These are phyloP conservation scores for Bremia lactucae DNA, from an alignment of 352 stramenopile species.

Conservation along the genomic window DNA sequence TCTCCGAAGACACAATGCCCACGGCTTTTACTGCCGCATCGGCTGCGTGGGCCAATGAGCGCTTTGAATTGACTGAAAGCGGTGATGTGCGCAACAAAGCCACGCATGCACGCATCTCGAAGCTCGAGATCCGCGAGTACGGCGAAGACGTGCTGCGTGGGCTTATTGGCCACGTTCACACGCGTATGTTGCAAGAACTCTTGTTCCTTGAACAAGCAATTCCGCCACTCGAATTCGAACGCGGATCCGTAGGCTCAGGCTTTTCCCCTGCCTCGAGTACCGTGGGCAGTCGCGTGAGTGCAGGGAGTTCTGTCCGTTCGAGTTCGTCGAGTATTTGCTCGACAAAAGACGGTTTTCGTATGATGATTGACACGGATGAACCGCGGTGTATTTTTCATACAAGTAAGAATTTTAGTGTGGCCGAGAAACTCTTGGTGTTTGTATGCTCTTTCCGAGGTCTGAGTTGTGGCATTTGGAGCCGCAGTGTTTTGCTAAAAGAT, in stretches of 20 bases:
- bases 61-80: constrained; percentile 44
- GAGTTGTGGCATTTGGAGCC: constrained; percentile 84
- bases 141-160: constrained; percentile 58
- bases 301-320: constrained; percentile 35
- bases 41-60: constrained; percentile 39
- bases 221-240: constrained; percentile 51
- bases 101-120: constrained; percentile 45
- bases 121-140: constrained; percentile 55
- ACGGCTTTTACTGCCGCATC: constrained; percentile 27
- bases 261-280: constrained; percentile 33
- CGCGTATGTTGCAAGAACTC: constrained; percentile 70
- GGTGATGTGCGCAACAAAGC: constrained; percentile 43
- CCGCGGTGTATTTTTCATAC: constrained; percentile 77
- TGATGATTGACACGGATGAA: constrained; percentile 73
- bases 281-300: constrained; percentile 15
- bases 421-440: constrained; percentile 73
- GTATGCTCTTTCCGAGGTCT: constrained; percentile 69
- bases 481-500: constrained; percentile 70
- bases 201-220: constrained; percentile 74
- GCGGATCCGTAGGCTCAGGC: constrained; percentile 33
- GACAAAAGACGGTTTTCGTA: constrained; percentile 67
- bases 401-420: constrained; percentile 59
- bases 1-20: constrained; percentile 53
- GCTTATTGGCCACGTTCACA: constrained; percentile 69
- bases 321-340: constrained; percentile 78